Conservation (phyloP, 1,139 yeast species). For the Hansenula anomala region DNA sequence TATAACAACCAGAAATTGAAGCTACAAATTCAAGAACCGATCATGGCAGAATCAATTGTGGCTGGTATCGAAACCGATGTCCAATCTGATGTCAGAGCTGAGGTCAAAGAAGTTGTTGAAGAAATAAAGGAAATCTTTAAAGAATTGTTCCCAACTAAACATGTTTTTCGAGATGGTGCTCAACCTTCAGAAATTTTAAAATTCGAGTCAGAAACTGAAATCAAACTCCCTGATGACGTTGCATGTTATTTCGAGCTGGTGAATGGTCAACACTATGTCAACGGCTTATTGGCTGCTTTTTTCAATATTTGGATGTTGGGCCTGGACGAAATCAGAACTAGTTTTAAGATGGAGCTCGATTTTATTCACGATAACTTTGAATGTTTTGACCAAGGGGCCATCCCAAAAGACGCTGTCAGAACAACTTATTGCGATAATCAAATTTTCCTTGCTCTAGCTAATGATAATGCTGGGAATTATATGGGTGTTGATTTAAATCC, state of each 20-base stretch:
- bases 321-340: constrained; percentile 9
- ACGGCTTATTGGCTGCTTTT: constrained; percentile 5
- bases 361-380: constrained; percentile 10
- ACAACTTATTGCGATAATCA: constrained; percentile 51
- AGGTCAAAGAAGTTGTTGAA: too few species aligned
- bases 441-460: constrained; percentile 52
- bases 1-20: too few species aligned
- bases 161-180: too few species aligned
- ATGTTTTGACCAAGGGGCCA: constrained; percentile 3
- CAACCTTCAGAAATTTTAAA: constrained; percentile 3
- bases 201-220: constrained; percentile 3
- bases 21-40: too few species aligned
- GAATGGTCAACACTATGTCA: constrained; percentile 5
- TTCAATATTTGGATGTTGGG: constrained; percentile 7
- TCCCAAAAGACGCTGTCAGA: constrained; percentile 54
- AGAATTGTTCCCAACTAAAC: too few species aligned
- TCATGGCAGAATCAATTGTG: too few species aligned
- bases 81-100: too few species aligned
- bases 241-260: constrained; percentile 4
- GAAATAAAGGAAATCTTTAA: too few species aligned
- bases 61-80: too few species aligned
- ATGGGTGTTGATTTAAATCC: constrained; percentile 61
- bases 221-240: constrained; percentile 9
- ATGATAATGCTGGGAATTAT: constrained; percentile 57
- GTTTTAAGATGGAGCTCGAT: constrained; percentile 11